phyloP scores from a whole-genome alignment of 176 grass and related monocot genomes.

The Chrysopogon serrulatus region DNA sequence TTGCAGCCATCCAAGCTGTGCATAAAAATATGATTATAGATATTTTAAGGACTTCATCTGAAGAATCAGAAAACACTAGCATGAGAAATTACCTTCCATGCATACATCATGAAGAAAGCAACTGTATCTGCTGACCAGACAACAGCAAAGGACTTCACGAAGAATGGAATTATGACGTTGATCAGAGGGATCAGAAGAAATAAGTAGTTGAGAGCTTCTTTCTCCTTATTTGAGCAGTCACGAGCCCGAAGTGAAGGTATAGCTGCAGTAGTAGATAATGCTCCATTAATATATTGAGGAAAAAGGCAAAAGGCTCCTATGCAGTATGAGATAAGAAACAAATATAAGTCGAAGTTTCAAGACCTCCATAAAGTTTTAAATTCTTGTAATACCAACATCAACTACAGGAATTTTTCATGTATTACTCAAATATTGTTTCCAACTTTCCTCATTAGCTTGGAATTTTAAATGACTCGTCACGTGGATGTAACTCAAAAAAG shows the following conservation, averaged over 20 bases:
- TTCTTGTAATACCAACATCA: background rate
- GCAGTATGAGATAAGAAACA: background rate
- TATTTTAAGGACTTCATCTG: background rate
- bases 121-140: conserved; percentile 92
- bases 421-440: background rate
- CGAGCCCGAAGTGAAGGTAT: conserved; percentile 92
- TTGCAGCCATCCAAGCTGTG: conserved; percentile 90
- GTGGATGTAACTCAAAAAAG: background rate
- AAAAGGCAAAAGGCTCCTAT: background rate
- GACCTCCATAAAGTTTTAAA: background rate
- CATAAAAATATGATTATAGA: background rate
- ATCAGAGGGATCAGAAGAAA: conserved; percentile 84
- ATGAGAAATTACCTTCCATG: conserved; percentile 75
- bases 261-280: conserved; percentile 41
- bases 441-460: background rate
- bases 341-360: background rate
- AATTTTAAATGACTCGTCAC: background rate
- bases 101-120: conserved; percentile 89
- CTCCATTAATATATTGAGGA: background rate
- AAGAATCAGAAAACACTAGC: background rate
- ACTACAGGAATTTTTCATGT: background rate
- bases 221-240: conserved; percentile 97
- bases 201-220: conserved; percentile 98
- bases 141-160: conserved; percentile 80
- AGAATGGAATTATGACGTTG: conserved; percentile 84